Conservation (phyloP, 1,284 basidiomycete genomes). For the Apiotrichum brassicae region DNA sequence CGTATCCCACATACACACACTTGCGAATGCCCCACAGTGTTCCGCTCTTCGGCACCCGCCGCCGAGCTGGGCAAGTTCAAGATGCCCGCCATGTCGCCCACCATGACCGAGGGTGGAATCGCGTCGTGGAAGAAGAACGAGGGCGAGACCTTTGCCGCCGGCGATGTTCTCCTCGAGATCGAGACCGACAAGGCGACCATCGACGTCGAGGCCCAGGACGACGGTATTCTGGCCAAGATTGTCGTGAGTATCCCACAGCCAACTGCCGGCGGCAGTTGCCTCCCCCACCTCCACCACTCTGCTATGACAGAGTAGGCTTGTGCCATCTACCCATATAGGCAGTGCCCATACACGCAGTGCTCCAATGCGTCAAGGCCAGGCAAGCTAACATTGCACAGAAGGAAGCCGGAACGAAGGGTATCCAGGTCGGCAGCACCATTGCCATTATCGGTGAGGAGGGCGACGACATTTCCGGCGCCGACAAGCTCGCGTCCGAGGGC, state of each 20-base stretch:
- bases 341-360: no score
- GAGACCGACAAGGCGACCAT: constrained; percentile 99
- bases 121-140: constrained; percentile 96
- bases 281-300: background rate
- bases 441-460: constrained; percentile 89
- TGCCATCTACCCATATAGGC: no score
- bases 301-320: no score
- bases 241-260: constrained; percentile 44
- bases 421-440: constrained; percentile 78
- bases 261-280: constrained; percentile 6
- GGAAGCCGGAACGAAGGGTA: constrained; percentile 75
- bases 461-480: constrained; percentile 79
- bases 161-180: constrained; percentile 75
- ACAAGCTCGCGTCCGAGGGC: constrained; percentile 62
- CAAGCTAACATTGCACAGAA: no score
- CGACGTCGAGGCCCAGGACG: constrained; percentile 97
- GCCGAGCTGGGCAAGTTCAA: constrained; percentile 80
- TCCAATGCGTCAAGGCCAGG: no score
- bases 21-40: no score
- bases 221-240: constrained; percentile 89
- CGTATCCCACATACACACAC: no score
- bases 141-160: constrained; percentile 79
- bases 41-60: constrained; percentile 71
- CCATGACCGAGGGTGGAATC: constrained; percentile 99
- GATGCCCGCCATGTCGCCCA: constrained; percentile 99